A percentile compares a stretch with the other conserved stretches of the same genome.
Conservation (phyloP, 2,329 filamentous ascomycete genomes). For the Thyridium curvatum region DNA sequence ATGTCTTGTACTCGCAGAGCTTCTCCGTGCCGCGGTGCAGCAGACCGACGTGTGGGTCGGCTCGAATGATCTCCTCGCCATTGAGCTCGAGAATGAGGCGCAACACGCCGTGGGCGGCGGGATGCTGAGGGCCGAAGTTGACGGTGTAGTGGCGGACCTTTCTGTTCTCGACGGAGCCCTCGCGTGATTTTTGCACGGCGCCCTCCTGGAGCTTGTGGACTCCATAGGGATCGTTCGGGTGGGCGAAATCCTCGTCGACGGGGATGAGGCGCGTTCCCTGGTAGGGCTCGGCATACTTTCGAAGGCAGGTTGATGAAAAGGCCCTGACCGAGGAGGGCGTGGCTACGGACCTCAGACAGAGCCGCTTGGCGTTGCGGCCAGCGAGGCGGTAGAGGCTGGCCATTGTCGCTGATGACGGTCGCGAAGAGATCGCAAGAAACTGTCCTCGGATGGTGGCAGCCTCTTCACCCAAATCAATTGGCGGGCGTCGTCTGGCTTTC, state of each 20-base stretch:
- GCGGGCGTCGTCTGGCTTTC: constrained; percentile 9
- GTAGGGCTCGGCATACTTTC: constrained; percentile 54
- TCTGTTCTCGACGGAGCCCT: constrained; percentile 50
- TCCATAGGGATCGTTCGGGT: constrained; percentile 42
- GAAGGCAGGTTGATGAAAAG: constrained; percentile 59
- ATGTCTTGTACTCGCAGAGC: constrained; percentile 99
- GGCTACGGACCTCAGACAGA: constrained; percentile 37
- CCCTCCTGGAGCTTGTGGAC: constrained; percentile 30
- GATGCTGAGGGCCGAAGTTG: constrained; percentile 98
- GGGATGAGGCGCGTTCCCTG: constrained; percentile 58
- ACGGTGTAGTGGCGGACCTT: constrained; percentile 99
- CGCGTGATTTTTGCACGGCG: constrained; percentile 36
- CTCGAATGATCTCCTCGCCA: constrained; percentile 94
- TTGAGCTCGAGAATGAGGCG: constrained; percentile 95
- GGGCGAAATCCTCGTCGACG: constrained; percentile 57
- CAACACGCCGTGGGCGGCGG: constrained; percentile 95
- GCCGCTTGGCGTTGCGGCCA: constrained; percentile 62
- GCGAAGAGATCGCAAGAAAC: constrained; percentile 13
- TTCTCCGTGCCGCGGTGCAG: constrained; percentile 98
- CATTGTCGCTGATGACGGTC: constrained; percentile 44
- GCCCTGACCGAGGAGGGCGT: constrained; percentile 37
- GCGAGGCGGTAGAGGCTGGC: constrained; percentile 68
- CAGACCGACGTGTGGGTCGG: constrained; percentile 93
- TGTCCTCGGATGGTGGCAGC: constrained; percentile 9
- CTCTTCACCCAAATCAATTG: constrained; percentile 22